A percentile compares a stretch with the other conserved stretches of the same genome.
Evolutionary conservation across 108 stramenopile genomes (phyloP).

Genomic region (Hondaea fermentalgiana): DNA sequence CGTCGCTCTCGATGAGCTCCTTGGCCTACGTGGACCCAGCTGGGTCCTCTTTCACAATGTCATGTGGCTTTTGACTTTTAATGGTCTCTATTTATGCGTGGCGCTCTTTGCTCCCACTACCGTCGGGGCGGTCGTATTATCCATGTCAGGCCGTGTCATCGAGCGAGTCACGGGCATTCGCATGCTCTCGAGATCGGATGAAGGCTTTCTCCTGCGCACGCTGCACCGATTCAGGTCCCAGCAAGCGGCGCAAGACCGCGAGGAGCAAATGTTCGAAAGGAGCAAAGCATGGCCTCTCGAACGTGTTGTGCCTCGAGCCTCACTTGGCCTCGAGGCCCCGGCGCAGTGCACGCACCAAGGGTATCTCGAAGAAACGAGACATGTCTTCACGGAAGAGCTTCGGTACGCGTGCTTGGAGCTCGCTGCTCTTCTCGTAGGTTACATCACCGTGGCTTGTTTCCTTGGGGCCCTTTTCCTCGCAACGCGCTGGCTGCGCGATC

Average conservation of each 20-base stretch:
- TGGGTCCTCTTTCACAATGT: conserved; percentile 16
- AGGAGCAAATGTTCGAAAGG: not conserved
- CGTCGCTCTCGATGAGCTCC: conserved; percentile 3
- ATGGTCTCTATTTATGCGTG: not conserved
- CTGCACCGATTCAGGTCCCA: not conserved
- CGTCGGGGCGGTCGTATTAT: not conserved
- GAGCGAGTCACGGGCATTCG: not conserved
- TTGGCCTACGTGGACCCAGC: not conserved
- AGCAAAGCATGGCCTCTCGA: not conserved
- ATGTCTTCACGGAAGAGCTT: not conserved
- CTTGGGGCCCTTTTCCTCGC: not conserved
- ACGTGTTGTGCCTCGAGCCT: not conserved
- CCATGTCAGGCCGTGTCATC: not conserved
- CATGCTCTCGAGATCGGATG: not conserved
- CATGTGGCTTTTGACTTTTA: conserved; percentile 7
- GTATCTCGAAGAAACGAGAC: not conserved
- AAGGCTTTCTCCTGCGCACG: not conserved
- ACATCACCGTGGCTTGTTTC: not conserved
- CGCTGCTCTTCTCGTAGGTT: not conserved
- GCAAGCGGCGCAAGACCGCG: not conserved
- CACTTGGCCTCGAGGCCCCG: not conserved
- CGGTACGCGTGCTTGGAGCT: not conserved
- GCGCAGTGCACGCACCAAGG: not conserved
- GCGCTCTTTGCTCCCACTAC: not conserved
- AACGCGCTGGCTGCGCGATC: not conserved